Evolutionary conservation across 345 rosid genomes (phyloP).

Genomic region (Aurinia saxatilis): DNA sequence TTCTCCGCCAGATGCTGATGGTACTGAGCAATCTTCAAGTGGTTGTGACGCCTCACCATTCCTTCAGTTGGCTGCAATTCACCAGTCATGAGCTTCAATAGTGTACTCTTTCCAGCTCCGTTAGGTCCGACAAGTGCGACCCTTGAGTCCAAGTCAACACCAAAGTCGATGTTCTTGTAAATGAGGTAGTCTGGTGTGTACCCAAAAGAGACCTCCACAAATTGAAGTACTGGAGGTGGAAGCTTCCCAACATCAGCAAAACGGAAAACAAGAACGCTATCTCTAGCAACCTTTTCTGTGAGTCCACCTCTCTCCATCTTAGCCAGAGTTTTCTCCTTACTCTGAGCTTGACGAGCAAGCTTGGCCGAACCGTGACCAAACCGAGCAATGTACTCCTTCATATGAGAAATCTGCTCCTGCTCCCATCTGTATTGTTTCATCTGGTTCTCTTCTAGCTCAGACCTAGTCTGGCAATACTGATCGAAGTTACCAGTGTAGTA

Average conservation of each 20-base stretch:
- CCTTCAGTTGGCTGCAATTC: constrained; percentile 80
- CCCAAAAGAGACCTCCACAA: constrained; percentile 90
- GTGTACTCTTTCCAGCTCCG: constrained; percentile 97
- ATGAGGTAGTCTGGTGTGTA: constrained; percentile 78
- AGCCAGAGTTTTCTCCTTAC: constrained; percentile 96
- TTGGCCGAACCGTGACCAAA: constrained; percentile 99
- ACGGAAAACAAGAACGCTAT: constrained; percentile 76
- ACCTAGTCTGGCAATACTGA: constrained; percentile 93
- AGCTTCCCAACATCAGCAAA: constrained; percentile 95
- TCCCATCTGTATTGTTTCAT: constrained; percentile 99
- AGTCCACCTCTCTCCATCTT: constrained; percentile 99
- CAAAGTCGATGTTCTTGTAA: constrained; percentile 86
- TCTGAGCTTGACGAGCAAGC: constrained; percentile 98
- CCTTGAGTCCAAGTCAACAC: constrained; percentile 94
- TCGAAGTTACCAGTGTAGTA: constrained; percentile 84
- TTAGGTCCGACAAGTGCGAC: constrained; percentile 94
- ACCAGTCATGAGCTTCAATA: constrained; percentile 97
- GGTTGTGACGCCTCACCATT: constrained; percentile 97
- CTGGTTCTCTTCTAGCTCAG: constrained; percentile 95
- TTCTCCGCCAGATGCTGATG: constrained; percentile 97
- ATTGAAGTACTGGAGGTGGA: constrained; percentile 97
- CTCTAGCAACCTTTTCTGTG: constrained; percentile 71
- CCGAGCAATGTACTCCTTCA: constrained; percentile 99
- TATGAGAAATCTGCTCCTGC: constrained; percentile 93
- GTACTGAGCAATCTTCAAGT: constrained; percentile 84